Conservation (phyloP, 768 basidiomycete genomes). For the Clitopilus hobsonii region DNA sequence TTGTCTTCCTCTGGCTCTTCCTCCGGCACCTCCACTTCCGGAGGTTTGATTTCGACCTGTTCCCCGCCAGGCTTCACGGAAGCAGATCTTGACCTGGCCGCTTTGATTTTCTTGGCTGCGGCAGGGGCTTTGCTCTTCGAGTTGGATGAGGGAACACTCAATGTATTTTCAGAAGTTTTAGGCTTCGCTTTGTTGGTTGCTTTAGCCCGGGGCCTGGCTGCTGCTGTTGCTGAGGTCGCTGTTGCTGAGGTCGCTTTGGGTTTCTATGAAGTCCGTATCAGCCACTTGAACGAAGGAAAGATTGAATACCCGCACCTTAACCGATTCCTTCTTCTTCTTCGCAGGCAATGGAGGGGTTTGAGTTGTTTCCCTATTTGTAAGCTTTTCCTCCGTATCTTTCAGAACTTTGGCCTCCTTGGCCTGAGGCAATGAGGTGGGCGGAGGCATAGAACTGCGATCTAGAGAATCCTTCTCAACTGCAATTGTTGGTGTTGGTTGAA, state of each 20-base stretch:
- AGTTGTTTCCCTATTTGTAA: conserved; percentile 18
- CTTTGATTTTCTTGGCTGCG: conserved; percentile 30
- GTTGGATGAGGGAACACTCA: conserved; percentile 10
- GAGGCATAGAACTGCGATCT: conserved; percentile 59
- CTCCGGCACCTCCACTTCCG: conserved; percentile 46
- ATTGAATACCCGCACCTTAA: conserved; percentile 27
- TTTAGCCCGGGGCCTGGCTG: conserved; percentile 22
- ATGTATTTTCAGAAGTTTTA: conserved; percentile 14
- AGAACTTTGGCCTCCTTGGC: conserved; percentile 13
- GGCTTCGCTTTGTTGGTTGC: conserved; percentile 28
- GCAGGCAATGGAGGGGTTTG: conserved; percentile 11
- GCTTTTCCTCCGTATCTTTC: conserved; percentile 25
- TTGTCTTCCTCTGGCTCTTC: conserved; percentile 57
- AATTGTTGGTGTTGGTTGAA: conserved; percentile 6
- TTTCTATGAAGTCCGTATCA: conserved; percentile 17
- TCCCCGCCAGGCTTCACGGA: conserved; percentile 58
- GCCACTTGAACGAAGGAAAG: neutral
- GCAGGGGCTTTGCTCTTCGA: conserved; percentile 17
- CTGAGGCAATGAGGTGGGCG: conserved; percentile 28
- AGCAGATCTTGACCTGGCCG: conserved; percentile 62
- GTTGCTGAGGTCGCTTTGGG: conserved; percentile 14
- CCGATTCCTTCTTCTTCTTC: conserved; percentile 39
- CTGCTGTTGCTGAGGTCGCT: no score
- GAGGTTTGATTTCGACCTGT: conserved; percentile 30
- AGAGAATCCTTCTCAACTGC: conserved; percentile 15